Conservation (phyloP, 2,329 filamentous ascomycete species). For the Elsinoe fawcettii region DNA sequence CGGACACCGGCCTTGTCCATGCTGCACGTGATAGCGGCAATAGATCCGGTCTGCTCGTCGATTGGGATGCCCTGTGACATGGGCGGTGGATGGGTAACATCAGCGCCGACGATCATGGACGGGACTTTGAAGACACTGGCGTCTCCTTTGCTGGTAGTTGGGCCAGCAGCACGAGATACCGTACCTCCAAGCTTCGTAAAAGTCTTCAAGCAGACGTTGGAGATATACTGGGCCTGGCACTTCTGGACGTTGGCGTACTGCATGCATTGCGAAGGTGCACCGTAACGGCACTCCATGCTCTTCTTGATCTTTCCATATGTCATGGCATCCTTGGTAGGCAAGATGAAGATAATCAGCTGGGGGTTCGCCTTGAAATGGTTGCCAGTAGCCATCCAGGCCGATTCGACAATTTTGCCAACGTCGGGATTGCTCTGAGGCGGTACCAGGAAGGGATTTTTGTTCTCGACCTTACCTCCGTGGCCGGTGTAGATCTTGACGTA, state of each 20-base stretch:
- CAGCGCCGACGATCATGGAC: constrained; percentile 82
- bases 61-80: constrained; percentile 49
- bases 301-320: constrained; percentile 85
- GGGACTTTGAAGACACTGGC: constrained; percentile 36
- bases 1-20: constrained; percentile 62
- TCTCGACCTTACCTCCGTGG: constrained; percentile 53
- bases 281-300: constrained; percentile 74
- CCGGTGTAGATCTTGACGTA: constrained; percentile 55
- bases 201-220: constrained; percentile 93
- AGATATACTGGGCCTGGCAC: constrained; percentile 73
- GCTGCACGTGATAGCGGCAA: constrained; percentile 80
- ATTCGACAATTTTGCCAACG: constrained; percentile 27
- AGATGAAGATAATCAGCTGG: constrained; percentile 71
- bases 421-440: constrained; percentile 29
- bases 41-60: constrained; percentile 43
- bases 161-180: constrained; percentile 49
- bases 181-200: constrained; percentile 89
- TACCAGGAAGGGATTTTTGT: constrained; percentile 37
- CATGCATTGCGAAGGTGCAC: constrained; percentile 78
- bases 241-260: constrained; percentile 61
- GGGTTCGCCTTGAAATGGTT: constrained; percentile 51
- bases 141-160: constrained; percentile 26
- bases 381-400: constrained; percentile 48
- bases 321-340: constrained; percentile 61
- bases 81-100: constrained; percentile 77